Base-by-base conservation (phyloP, 305 asterid species). In the Withania somnifera region DNA sequence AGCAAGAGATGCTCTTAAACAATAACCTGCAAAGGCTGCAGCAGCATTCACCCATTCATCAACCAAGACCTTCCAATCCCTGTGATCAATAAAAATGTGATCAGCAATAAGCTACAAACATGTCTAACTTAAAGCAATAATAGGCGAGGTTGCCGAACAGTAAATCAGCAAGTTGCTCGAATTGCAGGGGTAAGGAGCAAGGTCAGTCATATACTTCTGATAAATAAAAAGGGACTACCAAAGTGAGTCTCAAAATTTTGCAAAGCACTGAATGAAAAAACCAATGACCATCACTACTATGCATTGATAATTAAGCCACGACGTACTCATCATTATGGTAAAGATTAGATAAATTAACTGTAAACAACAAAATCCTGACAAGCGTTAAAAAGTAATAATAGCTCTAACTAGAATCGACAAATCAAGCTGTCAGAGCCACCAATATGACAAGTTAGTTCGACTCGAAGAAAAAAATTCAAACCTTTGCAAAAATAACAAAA, bases 61-160 rank as follows among this genome's bases (percentile, higher is more conserved):
- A 61, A 94, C 95, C 95, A 90, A 86, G 83, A 76, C 82, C 86
- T 89, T 90, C 98, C 99, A 97, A 80, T 86, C 89, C 85, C 99
- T 96, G 92, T 86, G 89, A 84, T 86, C 78, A 75, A 86, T 64
- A 61, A 73, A 81, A 83, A 14, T 32, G 75, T 19, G 61, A 81
- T 36, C 54, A 64, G 50, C 20, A 17, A 57, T 36, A 56, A 40
- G 57, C 82, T 57, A 47, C 5, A 50, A 68, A 15, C 32, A 40
- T 38, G 10, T 7, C 77, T 17, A 45, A 32, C 11, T 52, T 36
- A 42, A 47, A 68, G 77, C 54, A 30, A 40, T 7, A 69, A 42
- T n/a, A 42, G 36, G 22, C 7, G 1, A 69, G 52, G 56, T 13
- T 0, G 20, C 36, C 78, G 20, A 68, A n/a, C 42, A 73, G 79